Evolutionary conservation across 2,329 filamentous ascomycete species (phyloP), one percentile per base, ranked within the genome.

Genomic region (Calonectria fujianensis): DNA sequence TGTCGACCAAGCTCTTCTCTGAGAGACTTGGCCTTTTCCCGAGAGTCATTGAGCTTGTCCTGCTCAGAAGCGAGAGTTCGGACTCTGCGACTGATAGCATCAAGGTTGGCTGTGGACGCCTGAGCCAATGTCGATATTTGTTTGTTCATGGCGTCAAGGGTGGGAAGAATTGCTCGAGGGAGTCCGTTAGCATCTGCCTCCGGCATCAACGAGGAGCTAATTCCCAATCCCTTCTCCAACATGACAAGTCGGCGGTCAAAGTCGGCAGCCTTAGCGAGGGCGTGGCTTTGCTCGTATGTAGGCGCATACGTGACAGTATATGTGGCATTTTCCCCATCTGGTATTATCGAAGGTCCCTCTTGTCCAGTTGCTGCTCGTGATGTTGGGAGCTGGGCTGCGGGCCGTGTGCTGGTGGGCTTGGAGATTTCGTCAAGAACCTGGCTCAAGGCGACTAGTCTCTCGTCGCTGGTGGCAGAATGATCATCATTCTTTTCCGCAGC

Each of bases 221-320:
- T 90, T 13, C 97, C 97, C 35, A 99, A 90, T 1, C 93, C 91
- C 78, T 92, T 92, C 86, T 99, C 97, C 63, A 99, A 88, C 37
- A 94, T 87, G 3, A 93, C 88, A 27, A 99, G 91, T 7, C 97
- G 92, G 37, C 91, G 90, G 82, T 98, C 96, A 81, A 99, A 98
- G 76, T 97, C 94, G 31, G 96, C 95, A 9, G 95, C 94, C 84
- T 96, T 94, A 41, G 93, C 92, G 45, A 98, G 88, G 32, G 93
- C 91, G 81, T 95, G 93, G 51, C 89, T 93, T 82, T 93, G 90
- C 79, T 93, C 91, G 78, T 92, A 94, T 65, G 85, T 89, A 57
- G 88, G 93, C 39, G 91, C 89, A 78, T 93, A 93, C 37, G 91
- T 93, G 64, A 93, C 86, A 0, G 91, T 93, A 80, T 93, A 94